Conservation (phyloP, 1,284 basidiomycete genomes). For the Kwoniella shivajii region DNA sequence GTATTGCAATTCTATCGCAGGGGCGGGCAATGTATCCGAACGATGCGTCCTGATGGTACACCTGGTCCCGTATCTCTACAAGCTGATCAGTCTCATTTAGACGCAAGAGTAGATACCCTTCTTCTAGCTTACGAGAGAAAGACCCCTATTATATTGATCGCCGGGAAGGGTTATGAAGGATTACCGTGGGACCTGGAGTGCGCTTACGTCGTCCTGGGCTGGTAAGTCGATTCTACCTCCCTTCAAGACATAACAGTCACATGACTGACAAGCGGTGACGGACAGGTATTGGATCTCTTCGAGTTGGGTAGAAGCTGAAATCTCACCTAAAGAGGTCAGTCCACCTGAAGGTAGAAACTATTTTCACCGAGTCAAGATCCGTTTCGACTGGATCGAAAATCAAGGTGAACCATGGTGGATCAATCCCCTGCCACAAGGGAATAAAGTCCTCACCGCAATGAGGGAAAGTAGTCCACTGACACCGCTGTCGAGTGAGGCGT, state of each 20-base stretch:
- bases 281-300: constrained; percentile 46
- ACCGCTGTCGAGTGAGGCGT: neutral
- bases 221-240: constrained; percentile 26
- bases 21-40: constrained; percentile 37
- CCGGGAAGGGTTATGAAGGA: constrained; percentile 40
- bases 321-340: constrained; percentile 14
- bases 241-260: neutral
- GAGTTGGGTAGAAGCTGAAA: constrained; percentile 48
- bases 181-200: constrained; percentile 41
- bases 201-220: constrained; percentile 46
- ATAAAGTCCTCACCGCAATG: too few species aligned
- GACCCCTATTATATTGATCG: constrained; percentile 42
- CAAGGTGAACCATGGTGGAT: constrained; percentile 50
- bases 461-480: neutral
- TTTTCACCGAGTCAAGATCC: constrained; percentile 45
- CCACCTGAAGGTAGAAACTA: constrained; percentile 23
- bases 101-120: constrained; percentile 42
- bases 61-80: constrained; percentile 28
- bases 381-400: constrained; percentile 47
- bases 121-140: constrained; percentile 27
- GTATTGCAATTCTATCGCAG: constrained; percentile 6
- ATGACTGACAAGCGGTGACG: too few species aligned
- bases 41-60: constrained; percentile 4
- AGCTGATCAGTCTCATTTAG: constrained; percentile 37
- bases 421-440: neutral